Evolutionary conservation across 371 early-diverging fungal genomes (phyloP), one percentile per base, ranked within the genome.

Genomic region (Encephalitozoon intestinalis): DNA sequence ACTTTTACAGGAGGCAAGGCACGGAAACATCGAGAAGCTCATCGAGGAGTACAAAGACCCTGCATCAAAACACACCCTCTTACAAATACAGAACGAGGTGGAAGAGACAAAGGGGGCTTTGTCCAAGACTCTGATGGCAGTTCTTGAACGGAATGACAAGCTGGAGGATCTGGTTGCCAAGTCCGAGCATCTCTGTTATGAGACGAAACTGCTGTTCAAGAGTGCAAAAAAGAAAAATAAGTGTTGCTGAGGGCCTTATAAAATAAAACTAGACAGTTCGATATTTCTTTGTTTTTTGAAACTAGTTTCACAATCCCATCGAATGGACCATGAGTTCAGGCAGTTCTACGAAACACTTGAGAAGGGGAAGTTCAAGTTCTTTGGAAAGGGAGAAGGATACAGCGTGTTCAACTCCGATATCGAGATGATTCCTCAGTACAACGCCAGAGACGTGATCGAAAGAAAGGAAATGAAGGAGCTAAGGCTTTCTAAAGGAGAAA

Each of bases 201-300:
- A 92, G 85, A 91, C 93, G 40, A 95, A 95, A 83, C 90, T 91
- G 88, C 94, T 98, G 76, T 97, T 94, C 87, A 96, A 94, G 87
- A 89, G 92, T 4, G 97, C 97, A 25, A 94, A 94, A 86, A 93
- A 92, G 86, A 93, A 92, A 54, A 96, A 96, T 83, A 87, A 90
- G 43, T 93, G 93, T 83, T 96, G 96, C 41, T 79, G 41, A 71
- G 21, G 34, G 53, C 18, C 9, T 5, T 6, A 21, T 37, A 21
- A 28, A 34, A 34, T 58, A 58, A 58, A 34, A 28, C 8, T 58
- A 58, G 34, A 39, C 9, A 46, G 21, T 18, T 26, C 40, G 1
- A 9, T 15, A 5, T 58, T 58, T 58, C 28, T 12, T 34, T 12
- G 34, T 30, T 28, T 58, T 58, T 15, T 30, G 18, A 2, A 12